Base-by-base conservation (phyloP, 192 early-diverging fungal genomes). In the Coemansia sp. region DNA sequence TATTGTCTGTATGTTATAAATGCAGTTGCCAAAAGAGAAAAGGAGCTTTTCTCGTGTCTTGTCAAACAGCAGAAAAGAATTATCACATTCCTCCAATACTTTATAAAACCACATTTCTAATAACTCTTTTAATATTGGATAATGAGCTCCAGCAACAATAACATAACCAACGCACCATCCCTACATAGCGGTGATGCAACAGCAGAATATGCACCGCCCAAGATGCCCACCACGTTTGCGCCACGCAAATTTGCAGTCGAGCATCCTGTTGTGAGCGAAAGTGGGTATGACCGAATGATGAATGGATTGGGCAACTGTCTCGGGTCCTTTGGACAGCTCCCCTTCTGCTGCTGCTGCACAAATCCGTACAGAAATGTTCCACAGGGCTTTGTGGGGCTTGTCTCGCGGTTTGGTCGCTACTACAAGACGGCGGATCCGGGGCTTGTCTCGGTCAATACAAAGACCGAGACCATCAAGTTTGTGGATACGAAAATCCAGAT, bases 401-500 rank as follows among this genome's bases (percentile, higher is more conserved):
- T 85, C 2, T 72, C 74, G 25, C 77, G 77, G 20, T 85, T 78
- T 51, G 84, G 84, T 1, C 64, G 72, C n/a, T 85, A 79, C 61
- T 85, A 85, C 71, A 85, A 82, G 62, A 79, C 81, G 20, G 85
- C 79, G 0, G 87, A 88, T 52, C 85, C 87, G 1, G 87, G 87
- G 0, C 59, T 88, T 0, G 72, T 85, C n/a, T 70, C 69, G 20
- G 74, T 87, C 16, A 86, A 85, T 58, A 75, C 77, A 12, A 20
- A 77, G 55, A 82, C 79, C 3, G 84, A 85, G 56, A 61, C 35
- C 3, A 31, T 82, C 45, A 34, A 35, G 4, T 71, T 66, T 33
- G 75, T 87, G 16, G 86, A 91, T 63, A 87, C 88, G 43, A 87
- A 84, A 61, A 83, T 92, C 10, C 84, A 88, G 63, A 86, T 91